Base-by-base conservation (phyloP, 208 protist genomes). In the Wallacemonas sp. region DNA sequence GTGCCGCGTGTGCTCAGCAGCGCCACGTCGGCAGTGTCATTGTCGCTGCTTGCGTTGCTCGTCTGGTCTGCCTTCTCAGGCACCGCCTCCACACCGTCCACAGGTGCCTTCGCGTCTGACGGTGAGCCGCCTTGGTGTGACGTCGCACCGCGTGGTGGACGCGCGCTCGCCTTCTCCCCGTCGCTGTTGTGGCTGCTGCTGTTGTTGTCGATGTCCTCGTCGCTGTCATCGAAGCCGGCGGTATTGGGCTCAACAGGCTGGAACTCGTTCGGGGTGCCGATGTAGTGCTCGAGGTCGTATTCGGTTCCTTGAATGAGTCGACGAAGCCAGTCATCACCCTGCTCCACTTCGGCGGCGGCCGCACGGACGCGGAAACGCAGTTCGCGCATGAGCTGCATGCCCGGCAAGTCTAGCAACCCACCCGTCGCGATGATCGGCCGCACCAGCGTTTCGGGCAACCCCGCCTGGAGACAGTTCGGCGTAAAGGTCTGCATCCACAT, bases 321-420 rank as follows among this genome's bases (percentile, higher is more conserved):
- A 32, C 73, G 63, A 53, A 84, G 55, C 12, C 36, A 63, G 21
- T 73, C 46, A 61, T 76, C 71, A 45, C 78, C 78, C 3, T 63
- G 61, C 42, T 73, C 55, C 29, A 84, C 78, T 39, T 84, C 78
- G 0, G 78, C 78, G n/a, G 73, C 73, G 1, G 78, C 78, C 9
- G 73, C 73, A 24, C 78, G 78, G 44, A 82, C 65, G 44, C 72
- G 68, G 30, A 77, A 79, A 22, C 75, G 70, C 70, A 85, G 66
- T 68, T 89, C 82, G 8, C 73, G 71, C 17, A 54, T 69, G 17
- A 85, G 66, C 34, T 78, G 79, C 50, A 89, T 68, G 1, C 74
- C 27, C 3, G 82, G 70, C 21, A 85, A 68, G 62, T 85, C 77
- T 10, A 71, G 77, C 10, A 81, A 71, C 36, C 78, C 34, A 3